These are phyloP conservation scores for Mycena albidolilacea DNA, from an alignment of 768 basidiomycete species.

Conservation along the genomic window DNA sequence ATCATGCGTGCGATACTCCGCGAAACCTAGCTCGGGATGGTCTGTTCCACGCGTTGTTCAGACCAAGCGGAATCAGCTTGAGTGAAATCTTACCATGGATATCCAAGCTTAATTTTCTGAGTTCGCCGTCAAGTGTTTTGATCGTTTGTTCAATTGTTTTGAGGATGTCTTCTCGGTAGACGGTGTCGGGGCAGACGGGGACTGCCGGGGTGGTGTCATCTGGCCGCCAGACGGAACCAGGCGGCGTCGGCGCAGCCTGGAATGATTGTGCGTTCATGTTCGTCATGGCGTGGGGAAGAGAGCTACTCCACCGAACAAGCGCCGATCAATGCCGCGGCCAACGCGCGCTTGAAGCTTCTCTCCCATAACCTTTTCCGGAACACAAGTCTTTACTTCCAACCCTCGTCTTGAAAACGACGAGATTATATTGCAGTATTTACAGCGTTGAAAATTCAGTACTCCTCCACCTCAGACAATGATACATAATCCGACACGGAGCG, in stretches of 20 bases:
- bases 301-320: not conserved
- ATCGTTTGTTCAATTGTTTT: constrained; percentile 73
- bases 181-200: constrained; percentile 42
- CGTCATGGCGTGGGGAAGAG: constrained; percentile 17
- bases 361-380: no score
- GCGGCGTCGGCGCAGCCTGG: constrained; percentile 14
- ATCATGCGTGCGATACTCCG: constrained; percentile 84
- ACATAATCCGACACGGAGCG: constrained; percentile 85
- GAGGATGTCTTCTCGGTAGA: constrained; percentile 73
- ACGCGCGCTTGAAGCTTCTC: no score
- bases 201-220: constrained; percentile 41
- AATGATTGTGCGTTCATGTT: constrained; percentile 5
- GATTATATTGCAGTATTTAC: not conserved
- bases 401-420: not conserved
- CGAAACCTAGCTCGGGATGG: constrained; percentile 78
- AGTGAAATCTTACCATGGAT: constrained; percentile 70
- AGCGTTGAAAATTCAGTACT: constrained; percentile 16
- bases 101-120: constrained; percentile 76
- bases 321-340: no score
- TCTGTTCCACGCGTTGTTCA: constrained; percentile 52
- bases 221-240: constrained; percentile 34
- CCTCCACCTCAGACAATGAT: constrained; percentile 69
- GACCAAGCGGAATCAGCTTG: not conserved
- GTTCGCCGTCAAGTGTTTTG: constrained; percentile 63
- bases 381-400: no score